Percentiles rank a stretch among this genome's conserved stretches.
phyloP scores from a whole-genome alignment of 78 protist genomes.

The Isochrysis galbana region DNA sequence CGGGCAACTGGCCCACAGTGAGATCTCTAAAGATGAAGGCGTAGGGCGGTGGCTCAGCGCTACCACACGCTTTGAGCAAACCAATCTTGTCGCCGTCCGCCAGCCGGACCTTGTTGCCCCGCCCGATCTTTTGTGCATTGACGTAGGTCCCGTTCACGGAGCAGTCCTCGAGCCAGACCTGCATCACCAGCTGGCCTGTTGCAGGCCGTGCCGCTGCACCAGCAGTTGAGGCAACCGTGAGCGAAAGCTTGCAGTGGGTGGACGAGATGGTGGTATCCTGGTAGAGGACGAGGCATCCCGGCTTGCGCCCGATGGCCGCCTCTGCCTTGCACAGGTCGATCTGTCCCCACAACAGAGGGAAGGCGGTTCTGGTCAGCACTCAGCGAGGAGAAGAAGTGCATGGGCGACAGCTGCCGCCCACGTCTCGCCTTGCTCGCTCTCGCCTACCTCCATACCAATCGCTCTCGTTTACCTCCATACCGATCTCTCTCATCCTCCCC shows the following conservation, averaged over 20 bases:
- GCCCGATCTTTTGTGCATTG: neutral
- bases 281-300: neutral
- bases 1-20: neutral
- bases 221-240: neutral
- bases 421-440: too few relatives aligned
- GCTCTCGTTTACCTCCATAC: too few relatives aligned
- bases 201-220: neutral
- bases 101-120: neutral
- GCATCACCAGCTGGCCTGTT: neutral
- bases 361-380: too few relatives aligned
- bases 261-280: neutral
- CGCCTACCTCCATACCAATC: too few relatives aligned
- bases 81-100: neutral
- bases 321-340: too few relatives aligned
- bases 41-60: neutral
- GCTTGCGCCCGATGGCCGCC: too few relatives aligned
- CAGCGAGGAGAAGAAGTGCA: too few relatives aligned
- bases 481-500: too few relatives aligned
- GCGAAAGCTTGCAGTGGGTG: neutral
- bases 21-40: neutral
- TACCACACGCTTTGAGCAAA: neutral
- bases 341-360: too few relatives aligned
- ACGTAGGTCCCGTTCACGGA: neutral
- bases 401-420: too few relatives aligned
- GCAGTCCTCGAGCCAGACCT: conserved; percentile 1